These are phyloP conservation scores for Gossypium lobatum DNA, from an alignment of 441 rosid genomes.

Conservation along the genomic window DNA sequence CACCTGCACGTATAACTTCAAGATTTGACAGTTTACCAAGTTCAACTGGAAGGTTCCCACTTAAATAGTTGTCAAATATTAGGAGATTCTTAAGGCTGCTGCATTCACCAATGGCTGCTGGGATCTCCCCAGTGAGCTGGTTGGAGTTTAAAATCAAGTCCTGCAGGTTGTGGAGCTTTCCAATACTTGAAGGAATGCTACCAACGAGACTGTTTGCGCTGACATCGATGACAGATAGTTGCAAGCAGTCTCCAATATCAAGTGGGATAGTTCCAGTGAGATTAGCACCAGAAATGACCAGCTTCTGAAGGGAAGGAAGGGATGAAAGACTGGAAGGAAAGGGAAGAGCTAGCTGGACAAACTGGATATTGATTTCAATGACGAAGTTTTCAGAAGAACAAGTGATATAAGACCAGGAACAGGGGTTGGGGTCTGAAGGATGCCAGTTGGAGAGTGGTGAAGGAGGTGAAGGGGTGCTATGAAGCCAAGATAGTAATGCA, in stretches of 20 bases:
- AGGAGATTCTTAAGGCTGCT: conserved; percentile 38
- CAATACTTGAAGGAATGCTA: conserved; percentile 43
- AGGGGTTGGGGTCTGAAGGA: conserved; percentile 51
- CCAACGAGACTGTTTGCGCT: conserved; percentile 62
- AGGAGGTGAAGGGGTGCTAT: conserved; percentile 32
- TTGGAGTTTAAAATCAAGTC: conserved; percentile 53
- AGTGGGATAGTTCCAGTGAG: conserved; percentile 50
- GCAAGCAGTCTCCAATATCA: conserved; percentile 37
- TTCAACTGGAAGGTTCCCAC: conserved; percentile 40
- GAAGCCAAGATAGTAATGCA: conserved; percentile 52
- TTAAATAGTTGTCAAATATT: conserved; percentile 48
- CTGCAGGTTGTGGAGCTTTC: conserved; percentile 46
- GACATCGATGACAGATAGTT: conserved; percentile 39
- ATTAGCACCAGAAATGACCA: conserved; percentile 46
- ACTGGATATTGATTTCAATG: conserved; percentile 48
- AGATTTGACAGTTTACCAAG: conserved; percentile 42
- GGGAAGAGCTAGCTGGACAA: conserved; percentile 42
- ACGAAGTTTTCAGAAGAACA: conserved; percentile 42
- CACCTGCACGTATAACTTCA: conserved; percentile 55
- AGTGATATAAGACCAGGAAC: conserved; percentile 54
- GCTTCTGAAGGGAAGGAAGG: conserved; percentile 41
- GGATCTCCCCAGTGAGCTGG: conserved; percentile 51
- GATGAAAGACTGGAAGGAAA: conserved; percentile 52
- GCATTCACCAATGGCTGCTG: conserved; percentile 47
- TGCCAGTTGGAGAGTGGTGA: conserved; percentile 45